Conservation (phyloP, 441 rosid genomes). For the Rhodomyrtus psidioides region DNA sequence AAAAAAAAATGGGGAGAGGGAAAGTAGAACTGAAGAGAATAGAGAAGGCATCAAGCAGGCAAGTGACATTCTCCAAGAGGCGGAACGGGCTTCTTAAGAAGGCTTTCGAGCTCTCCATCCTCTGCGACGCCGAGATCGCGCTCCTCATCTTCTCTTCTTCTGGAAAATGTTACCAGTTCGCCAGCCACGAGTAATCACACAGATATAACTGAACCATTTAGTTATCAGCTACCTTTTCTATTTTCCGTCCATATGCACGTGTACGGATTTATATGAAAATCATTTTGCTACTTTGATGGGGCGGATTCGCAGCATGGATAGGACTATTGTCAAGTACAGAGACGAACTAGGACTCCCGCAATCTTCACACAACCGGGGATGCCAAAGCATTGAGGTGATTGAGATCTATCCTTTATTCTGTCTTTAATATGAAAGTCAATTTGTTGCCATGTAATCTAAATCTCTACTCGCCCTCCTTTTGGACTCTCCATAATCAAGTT, state of each 20-base stretch:
- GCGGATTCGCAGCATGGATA: slow-evolving; percentile 26
- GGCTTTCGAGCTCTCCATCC: slow-evolving; percentile 55
- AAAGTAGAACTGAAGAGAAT: slow-evolving; percentile 55
- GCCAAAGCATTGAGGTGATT: slow-evolving; percentile 31
- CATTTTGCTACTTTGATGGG: neutral
- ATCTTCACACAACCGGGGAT: slow-evolving; percentile 8
- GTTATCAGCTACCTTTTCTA: neutral
- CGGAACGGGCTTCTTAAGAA: slow-evolving; percentile 50
- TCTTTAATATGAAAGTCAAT: neutral
- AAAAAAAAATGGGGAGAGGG: slow-evolving; percentile 46
- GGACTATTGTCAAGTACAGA: slow-evolving; percentile 29
- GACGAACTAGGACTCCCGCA: slow-evolving; percentile 26
- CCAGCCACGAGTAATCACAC: slow-evolving; percentile 36
- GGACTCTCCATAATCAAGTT: neutral
- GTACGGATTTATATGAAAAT: neutral
- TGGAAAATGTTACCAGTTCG: slow-evolving; percentile 47
- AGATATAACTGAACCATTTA: neutral
- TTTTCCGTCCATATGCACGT: neutral
- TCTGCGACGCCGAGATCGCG: slow-evolving; percentile 66
- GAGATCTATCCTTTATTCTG: neutral
- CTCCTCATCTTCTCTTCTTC: slow-evolving; percentile 51
- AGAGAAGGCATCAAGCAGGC: slow-evolving; percentile 50
- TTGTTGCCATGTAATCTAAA: neutral
- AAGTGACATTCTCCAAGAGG: slow-evolving; percentile 62
- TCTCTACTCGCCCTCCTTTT: neutral